Evolutionary conservation across 2,329 filamentous ascomycete species (phyloP), one percentile per base, ranked within the genome.

Genomic region (Stagonosporopsis rhizophila): DNA sequence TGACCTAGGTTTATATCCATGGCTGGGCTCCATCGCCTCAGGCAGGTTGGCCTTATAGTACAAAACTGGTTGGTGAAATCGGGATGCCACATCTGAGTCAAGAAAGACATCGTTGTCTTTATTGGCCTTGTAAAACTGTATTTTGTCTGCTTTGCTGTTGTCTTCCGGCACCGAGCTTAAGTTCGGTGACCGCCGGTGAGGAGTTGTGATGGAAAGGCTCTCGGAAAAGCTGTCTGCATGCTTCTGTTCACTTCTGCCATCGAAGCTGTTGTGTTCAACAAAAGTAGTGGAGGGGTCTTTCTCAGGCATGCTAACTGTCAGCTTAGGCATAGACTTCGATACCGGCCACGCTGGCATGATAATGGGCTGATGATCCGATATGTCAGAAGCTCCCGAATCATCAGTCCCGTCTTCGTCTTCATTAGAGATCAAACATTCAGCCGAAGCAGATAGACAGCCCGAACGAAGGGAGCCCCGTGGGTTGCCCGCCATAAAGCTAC

Each of bases 91-190:
- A 8, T 30, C 3, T 17, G 14, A n/a, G 6, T 7, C 11, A 4
- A 22, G 30, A 25, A 56, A 56, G 34, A 50, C 46, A 51, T 56
- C 22, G n/a, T 51, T 41, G 30, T 46, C 37, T 17, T 39, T 28
- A 41, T 46, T 46, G 5, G 41, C 35, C 22, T 35, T 32, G 41
- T 32, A 32, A 37, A 46, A 51, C 1, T 22, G 27, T 56, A 41
- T 46, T 35, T 56, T 28, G 46, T 9, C 17, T 22, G 27, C 22
- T 14, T 17, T 20, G n/a, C 7, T 22, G 8, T 12, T 42, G 4
- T 38, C 3, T 17, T 34, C 11, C 4, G n/a, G 17, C 23, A 15
- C 8, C 15, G 19, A n/a, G 23, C 15, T 15, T n/a, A 27, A 11
- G 6, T 25, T 44, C 4, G 51, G 44, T 17, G 23, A 28, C n/a